These are phyloP conservation scores for Xerocomellus amylosporus DNA, from an alignment of 768 basidiomycete genomes.

Conservation along the genomic window DNA sequence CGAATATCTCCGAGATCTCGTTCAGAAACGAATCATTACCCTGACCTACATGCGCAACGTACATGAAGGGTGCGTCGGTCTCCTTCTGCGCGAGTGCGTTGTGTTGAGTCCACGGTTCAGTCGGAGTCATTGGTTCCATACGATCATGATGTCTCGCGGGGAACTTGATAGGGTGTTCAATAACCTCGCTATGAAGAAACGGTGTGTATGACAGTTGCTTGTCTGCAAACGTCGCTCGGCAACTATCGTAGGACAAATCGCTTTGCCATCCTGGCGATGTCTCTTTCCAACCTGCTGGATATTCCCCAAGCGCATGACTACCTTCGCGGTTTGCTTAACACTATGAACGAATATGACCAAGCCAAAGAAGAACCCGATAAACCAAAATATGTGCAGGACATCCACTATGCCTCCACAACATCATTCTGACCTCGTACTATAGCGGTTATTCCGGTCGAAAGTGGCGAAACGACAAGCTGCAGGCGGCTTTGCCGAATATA, in stretches of 20 bases:
- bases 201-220: slow-evolving; percentile 42
- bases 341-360: slow-evolving; percentile 75
- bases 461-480: slow-evolving; percentile 49
- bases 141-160: slow-evolving; percentile 68
- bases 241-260: slow-evolving; percentile 60
- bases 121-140: slow-evolving; percentile 85
- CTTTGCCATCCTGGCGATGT: slow-evolving; percentile 84
- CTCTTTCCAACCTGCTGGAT: slow-evolving; percentile 77
- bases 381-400: slow-evolving; percentile 61
- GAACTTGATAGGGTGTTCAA: slow-evolving; percentile 77
- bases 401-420: neutral
- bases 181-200: slow-evolving; percentile 73
- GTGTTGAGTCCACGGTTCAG: slow-evolving; percentile 36
- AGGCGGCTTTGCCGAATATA: slow-evolving; percentile 57
- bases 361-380: slow-evolving; percentile 52
- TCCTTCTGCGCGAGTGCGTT: neutral
- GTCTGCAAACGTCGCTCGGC: neutral
- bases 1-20: slow-evolving; percentile 74
- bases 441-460: slow-evolving; percentile 63
- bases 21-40: slow-evolving; percentile 82
- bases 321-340: slow-evolving; percentile 67
- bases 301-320: slow-evolving; percentile 79
- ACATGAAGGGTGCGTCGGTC: slow-evolving; percentile 71
- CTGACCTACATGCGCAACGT: slow-evolving; percentile 82
- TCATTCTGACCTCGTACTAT: slow-evolving; percentile 14